Evolutionary conservation across 192 early-diverging fungal species (phyloP).

Genomic region (Pecoramyces ruminantium): DNA sequence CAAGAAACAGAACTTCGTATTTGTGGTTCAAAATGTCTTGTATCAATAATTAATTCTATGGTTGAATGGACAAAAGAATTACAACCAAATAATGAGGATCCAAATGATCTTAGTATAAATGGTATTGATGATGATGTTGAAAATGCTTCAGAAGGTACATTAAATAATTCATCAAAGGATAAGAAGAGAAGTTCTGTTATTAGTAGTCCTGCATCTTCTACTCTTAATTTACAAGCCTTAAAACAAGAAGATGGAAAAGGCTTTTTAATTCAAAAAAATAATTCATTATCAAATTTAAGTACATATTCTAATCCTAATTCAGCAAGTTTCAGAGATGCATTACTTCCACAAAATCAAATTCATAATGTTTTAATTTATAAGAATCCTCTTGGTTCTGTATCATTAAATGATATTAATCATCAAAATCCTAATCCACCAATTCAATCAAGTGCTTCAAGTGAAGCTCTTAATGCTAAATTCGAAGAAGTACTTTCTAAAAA

Average conservation of each 20-base stretch:
- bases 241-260: neutral
- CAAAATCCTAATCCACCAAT: neutral
- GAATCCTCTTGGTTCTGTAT: conserved; percentile 19
- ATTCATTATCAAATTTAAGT: conserved; percentile 1
- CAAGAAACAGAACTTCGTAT: conserved; percentile 23
- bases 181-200: neutral
- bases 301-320: neutral
- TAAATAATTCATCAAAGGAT: neutral
- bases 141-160: neutral
- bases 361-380: conserved; percentile 22
- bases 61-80: conserved; percentile 20
- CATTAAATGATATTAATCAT: conserved; percentile 11
- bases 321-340: conserved; percentile 13
- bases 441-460: neutral
- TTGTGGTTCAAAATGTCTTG: conserved; percentile 19
- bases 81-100: neutral
- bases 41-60: conserved; percentile 25
- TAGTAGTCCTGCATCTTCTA: neutral
- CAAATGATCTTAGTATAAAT: neutral
- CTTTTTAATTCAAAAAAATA: conserved; percentile 6
- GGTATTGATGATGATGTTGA: neutral
- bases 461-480: conserved; percentile 5
- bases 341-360: conserved; percentile 8
- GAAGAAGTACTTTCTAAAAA: conserved; percentile 29
- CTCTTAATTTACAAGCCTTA: neutral